Percentiles rank a stretch among this genome's conserved stretches.
phyloP scores from a whole-genome alignment of 305 asterid genomes.

The Fraxinus greggii region DNA sequence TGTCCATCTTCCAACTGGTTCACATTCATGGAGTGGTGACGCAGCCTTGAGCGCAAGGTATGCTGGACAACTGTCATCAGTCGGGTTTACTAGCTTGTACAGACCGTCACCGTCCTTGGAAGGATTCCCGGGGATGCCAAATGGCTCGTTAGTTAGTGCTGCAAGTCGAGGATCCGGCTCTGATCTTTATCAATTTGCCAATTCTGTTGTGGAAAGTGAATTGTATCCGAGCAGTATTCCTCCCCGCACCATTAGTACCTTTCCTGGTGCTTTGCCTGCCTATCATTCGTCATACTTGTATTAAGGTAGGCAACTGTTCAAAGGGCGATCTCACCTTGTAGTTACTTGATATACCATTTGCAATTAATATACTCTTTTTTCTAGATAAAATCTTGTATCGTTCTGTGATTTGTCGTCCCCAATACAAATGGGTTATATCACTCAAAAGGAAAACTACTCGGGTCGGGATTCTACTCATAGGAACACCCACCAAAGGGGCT shows the following conservation, averaged over 20 bases:
- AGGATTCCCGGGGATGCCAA: constrained; percentile 42
- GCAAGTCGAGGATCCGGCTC: constrained; percentile 38
- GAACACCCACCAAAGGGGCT: no score
- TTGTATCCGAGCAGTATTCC: constrained; percentile 28
- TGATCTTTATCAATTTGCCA: constrained; percentile 68
- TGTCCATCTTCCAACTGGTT: constrained; percentile 26
- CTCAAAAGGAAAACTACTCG: no score
- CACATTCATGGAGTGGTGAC: constrained; percentile 39
- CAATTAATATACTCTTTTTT: not conserved
- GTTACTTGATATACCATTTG: not conserved
- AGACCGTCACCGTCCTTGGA: constrained; percentile 43
- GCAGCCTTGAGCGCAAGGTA: constrained; percentile 41
- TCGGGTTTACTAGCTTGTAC: constrained; percentile 48
- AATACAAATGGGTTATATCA: no score
- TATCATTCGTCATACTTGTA: constrained; percentile 44
- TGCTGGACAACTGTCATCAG: constrained; percentile 33
- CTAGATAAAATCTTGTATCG: no score
- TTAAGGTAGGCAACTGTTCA: constrained; percentile 16
- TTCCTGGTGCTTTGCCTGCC: constrained; percentile 30
- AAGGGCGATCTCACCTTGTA: not conserved
- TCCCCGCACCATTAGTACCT: constrained; percentile 25
- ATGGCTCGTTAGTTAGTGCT: constrained; percentile 34
- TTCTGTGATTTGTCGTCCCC: no score
- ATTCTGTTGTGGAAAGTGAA: constrained; percentile 43
- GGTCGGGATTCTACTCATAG: no score